A percentile compares a stretch with the other conserved stretches of the same genome.
phyloP scores from a whole-genome alignment of 129 eudicot species.

The Logfia minima region DNA sequence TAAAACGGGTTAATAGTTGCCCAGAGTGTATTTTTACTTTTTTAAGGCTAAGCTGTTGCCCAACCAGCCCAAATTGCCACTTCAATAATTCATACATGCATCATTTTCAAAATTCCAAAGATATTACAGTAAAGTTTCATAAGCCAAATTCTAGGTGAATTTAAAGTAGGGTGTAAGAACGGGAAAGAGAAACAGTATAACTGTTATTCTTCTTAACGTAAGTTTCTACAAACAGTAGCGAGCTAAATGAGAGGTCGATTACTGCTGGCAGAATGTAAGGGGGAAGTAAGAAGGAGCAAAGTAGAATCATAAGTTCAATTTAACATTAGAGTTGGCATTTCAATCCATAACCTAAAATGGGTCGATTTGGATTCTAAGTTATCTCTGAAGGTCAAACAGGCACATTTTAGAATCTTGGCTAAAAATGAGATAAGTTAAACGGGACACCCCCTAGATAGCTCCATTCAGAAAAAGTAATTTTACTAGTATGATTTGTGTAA shows the following conservation, averaged over 20 bases:
- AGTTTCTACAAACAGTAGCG: not conserved
- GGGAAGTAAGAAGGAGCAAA: not conserved
- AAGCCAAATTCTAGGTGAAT: not conserved
- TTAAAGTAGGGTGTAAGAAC: not conserved
- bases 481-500: not conserved
- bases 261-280: not conserved
- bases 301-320: not conserved
- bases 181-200: too few relatives aligned
- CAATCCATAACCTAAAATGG: not conserved
- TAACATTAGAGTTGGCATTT: not conserved
- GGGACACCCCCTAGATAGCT: not conserved
- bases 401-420: not conserved
- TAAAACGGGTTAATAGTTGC: not conserved
- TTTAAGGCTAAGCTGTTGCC: not conserved
- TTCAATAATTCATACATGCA: not conserved
- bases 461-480: too few relatives aligned
- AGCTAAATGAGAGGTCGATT: not conserved
- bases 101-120: not conserved
- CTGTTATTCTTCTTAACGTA: too few relatives aligned
- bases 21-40: not conserved
- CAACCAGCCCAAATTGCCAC: not conserved
- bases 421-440: not conserved
- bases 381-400: not conserved
- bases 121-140: not conserved
- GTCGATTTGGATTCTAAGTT: not conserved